These are phyloP conservation scores for Tolypocladium cylindrosporum DNA, from an alignment of 2,329 filamentous ascomycete genomes.

Conservation along the genomic window DNA sequence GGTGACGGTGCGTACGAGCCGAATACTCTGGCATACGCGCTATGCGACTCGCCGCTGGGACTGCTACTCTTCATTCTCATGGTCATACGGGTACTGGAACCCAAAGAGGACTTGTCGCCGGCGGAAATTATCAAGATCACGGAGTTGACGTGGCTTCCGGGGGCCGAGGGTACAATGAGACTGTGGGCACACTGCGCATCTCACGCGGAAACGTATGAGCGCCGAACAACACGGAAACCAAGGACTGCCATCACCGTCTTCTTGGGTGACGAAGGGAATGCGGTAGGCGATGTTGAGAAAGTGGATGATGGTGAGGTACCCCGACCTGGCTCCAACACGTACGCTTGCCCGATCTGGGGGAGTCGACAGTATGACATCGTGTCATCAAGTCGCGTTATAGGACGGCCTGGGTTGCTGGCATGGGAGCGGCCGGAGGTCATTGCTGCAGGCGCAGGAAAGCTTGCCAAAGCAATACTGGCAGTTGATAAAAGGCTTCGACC, in stretches of 20 bases:
- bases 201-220: slow-evolving; percentile 16
- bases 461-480: slow-evolving; percentile 28
- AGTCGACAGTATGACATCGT: slow-evolving; percentile 32
- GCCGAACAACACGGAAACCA: slow-evolving; percentile 18
- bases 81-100: slow-evolving; percentile 30
- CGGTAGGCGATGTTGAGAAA: too few species aligned
- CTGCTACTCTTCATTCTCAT: slow-evolving; percentile 44
- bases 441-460: slow-evolving; percentile 26
- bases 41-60: slow-evolving; percentile 52
- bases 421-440: slow-evolving; percentile 40
- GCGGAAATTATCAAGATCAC: slow-evolving; percentile 50
- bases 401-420: slow-evolving; percentile 32
- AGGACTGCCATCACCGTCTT: slow-evolving; percentile 39
- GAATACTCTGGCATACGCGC: slow-evolving; percentile 47
- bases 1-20: slow-evolving; percentile 29
- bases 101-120: slow-evolving; percentile 30
- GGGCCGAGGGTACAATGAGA: slow-evolving; percentile 49
- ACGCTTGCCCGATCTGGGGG: slow-evolving; percentile 40
- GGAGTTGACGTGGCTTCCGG: slow-evolving; percentile 56
- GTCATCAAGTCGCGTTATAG: slow-evolving; percentile 26
- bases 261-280: slow-evolving; percentile 19
- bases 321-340: slow-evolving; percentile 15
- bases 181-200: slow-evolving; percentile 40
- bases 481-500: slow-evolving; percentile 26
- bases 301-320: slow-evolving; percentile 8